A percentile compares a stretch with the other conserved stretches of the same genome.
Conservation (phyloP, 2,329 filamentous ascomycete genomes). For the Orbilia quercus region DNA sequence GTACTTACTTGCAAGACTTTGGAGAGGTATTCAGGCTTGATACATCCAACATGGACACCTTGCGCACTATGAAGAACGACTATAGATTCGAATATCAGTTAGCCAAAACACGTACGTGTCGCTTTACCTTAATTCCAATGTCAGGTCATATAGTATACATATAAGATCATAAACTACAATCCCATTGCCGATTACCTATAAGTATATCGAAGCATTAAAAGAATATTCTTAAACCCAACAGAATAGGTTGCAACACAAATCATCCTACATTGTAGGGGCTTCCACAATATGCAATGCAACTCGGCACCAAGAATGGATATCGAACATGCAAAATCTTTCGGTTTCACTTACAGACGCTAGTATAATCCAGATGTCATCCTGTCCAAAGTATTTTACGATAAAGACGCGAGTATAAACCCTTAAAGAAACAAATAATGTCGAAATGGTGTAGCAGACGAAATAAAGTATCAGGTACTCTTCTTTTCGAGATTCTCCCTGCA, state of each 20-base stretch:
- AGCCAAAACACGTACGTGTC: neutral
- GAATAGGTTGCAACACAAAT: too few relatives aligned
- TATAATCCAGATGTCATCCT: constrained; percentile 45
- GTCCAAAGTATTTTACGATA: constrained; percentile 38
- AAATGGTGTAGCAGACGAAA: constrained; percentile 4
- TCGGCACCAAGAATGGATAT: too few relatives aligned
- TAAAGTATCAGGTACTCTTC: constrained; percentile 7
- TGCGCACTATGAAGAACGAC: constrained; percentile 1
- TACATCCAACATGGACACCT: constrained; percentile 24
- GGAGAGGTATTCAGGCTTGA: constrained; percentile 7
- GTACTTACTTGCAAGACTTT: constrained; percentile 12
- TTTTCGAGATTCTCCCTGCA: constrained; percentile 13
- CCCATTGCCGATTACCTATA: neutral
- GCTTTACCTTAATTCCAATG: too few relatives aligned
- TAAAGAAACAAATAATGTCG: constrained; percentile 18
- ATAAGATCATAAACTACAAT: constrained; percentile 1
- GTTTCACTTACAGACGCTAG: constrained; percentile 10
- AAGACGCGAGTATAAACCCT: constrained; percentile 34
- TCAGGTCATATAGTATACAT: too few relatives aligned
- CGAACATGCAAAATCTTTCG: too few relatives aligned
- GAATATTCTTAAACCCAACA: too few relatives aligned
- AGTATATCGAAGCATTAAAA: too few relatives aligned
- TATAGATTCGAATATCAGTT: constrained; percentile 1
- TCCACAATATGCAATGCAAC: too few relatives aligned
- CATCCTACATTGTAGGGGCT: too few relatives aligned